phyloP scores from a whole-genome alignment of 306 rosid genomes.

The Trifolium repens region DNA sequence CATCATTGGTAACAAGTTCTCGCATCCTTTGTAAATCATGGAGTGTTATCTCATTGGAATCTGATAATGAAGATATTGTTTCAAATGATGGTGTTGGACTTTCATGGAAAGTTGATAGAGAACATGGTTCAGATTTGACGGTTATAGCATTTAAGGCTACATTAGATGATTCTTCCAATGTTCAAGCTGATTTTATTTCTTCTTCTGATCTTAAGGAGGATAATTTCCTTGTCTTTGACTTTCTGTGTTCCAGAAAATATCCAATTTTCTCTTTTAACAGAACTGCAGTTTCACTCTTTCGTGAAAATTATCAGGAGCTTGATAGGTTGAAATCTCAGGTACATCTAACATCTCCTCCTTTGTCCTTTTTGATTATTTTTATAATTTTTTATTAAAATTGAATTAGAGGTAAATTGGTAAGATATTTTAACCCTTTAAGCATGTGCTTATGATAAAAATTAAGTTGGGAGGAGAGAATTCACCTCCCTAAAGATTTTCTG shows the following conservation, averaged over 20 bases:
- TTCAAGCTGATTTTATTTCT: slow-evolving; percentile 30
- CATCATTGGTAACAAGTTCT: slow-evolving; percentile 3
- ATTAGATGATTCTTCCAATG: not conserved
- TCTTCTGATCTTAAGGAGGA: slow-evolving; percentile 34
- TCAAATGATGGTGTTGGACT: slow-evolving; percentile 16
- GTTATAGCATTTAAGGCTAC: slow-evolving; percentile 51
- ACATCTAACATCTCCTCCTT: not conserved
- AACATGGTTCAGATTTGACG: not conserved
- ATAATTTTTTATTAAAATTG: too few species aligned
- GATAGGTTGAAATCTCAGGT: slow-evolving; percentile 45
- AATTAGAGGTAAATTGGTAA: too few species aligned
- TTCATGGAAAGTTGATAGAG: not conserved
- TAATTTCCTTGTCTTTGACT: slow-evolving; percentile 47
- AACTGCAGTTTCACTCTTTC: slow-evolving; percentile 44
- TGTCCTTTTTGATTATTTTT: not conserved
- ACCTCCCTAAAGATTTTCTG: too few species aligned
- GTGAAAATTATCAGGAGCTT: not conserved
- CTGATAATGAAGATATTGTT: not conserved
- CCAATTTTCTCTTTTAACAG: slow-evolving; percentile 43
- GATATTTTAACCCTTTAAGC: too few species aligned
- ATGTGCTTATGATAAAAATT: too few species aligned
- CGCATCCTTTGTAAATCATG: slow-evolving; percentile 23
- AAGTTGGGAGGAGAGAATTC: too few species aligned
- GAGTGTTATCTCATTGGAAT: slow-evolving; percentile 15
- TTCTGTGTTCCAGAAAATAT: slow-evolving; percentile 36